These are phyloP conservation scores for Huntiella moniliformis DNA, from an alignment of 2,329 filamentous ascomycete species.

Conservation along the genomic window DNA sequence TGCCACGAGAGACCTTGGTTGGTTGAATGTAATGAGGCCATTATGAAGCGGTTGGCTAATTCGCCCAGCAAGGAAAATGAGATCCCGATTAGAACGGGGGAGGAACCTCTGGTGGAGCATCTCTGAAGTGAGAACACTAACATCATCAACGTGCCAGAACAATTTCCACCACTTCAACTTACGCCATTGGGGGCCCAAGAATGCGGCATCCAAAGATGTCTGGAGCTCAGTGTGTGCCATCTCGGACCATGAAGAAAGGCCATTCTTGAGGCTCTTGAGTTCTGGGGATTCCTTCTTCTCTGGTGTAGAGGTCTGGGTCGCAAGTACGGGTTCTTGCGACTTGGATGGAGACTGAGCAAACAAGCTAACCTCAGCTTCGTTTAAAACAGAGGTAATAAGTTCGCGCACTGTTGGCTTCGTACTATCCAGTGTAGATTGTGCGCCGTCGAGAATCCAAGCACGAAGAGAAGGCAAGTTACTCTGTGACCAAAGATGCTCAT, in stretches of 20 bases:
- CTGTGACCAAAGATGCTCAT: constrained; percentile 54
- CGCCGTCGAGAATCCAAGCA: constrained; percentile 40
- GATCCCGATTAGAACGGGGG: constrained; percentile 54
- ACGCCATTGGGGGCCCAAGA: constrained; percentile 58
- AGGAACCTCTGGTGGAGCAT: constrained; percentile 64
- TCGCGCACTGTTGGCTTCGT: constrained; percentile 48
- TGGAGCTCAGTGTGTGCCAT: constrained; percentile 68
- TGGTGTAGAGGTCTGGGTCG: too few species aligned
- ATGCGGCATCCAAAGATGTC: constrained; percentile 58
- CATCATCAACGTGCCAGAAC: constrained; percentile 86
- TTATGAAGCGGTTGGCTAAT: constrained; percentile 33
- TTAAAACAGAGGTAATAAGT: constrained; percentile 49
- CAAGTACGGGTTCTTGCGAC: constrained; percentile 13
- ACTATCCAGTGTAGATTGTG: constrained; percentile 23
- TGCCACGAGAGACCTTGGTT: constrained; percentile 17
- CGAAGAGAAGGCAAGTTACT: constrained; percentile 49
- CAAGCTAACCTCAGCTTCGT: constrained; percentile 29
- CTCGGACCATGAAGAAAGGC: constrained; percentile 57
- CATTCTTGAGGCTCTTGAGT: constrained; percentile 26
- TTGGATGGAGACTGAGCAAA: constrained; percentile 18
- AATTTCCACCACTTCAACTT: constrained; percentile 85
- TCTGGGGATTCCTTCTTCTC: constrained; percentile 14
- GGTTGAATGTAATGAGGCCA: constrained; percentile 18
- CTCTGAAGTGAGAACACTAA: constrained; percentile 63
- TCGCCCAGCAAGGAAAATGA: constrained; percentile 67